Evolutionary conservation across 2,329 filamentous ascomycete species (phyloP).

Genomic region (Escovopsis weberi): DNA sequence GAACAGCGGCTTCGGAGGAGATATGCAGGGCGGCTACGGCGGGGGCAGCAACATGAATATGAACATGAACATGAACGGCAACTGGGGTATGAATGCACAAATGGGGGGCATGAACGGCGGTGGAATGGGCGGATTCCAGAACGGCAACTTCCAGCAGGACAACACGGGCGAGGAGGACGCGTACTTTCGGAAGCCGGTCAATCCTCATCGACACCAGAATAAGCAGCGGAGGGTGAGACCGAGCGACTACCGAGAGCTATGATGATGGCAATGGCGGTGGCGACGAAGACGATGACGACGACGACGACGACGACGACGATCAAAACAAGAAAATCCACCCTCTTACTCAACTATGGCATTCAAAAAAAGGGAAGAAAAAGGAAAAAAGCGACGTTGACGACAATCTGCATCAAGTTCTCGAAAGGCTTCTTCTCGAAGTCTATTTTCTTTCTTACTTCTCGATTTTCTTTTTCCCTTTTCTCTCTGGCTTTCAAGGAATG

Average conservation of each 20-base stretch:
- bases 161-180: conserved; percentile 66
- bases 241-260: conserved; percentile 82
- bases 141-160: conserved; percentile 28
- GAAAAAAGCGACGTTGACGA: too few relatives aligned
- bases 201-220: conserved; percentile 80
- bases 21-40: conserved; percentile 16
- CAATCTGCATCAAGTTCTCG: neutral
- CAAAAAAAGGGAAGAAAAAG: too few relatives aligned
- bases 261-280: conserved; percentile 8
- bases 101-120: conserved; percentile 12
- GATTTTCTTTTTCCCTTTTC: neutral
- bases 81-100: conserved; percentile 7
- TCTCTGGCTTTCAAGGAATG: neutral
- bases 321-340: too few relatives aligned
- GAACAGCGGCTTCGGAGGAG: conserved; percentile 18
- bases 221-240: conserved; percentile 66
- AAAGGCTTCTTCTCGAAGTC: neutral
- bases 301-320: neutral
- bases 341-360: too few relatives aligned
- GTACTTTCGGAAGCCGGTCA: conserved; percentile 92
- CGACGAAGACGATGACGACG: neutral
- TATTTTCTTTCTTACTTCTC: conserved; percentile 3
- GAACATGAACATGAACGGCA: conserved; percentile 11
- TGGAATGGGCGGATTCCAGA: conserved; percentile 19
- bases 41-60: conserved; percentile 13